Percentiles rank a stretch among this genome's conserved stretches.
phyloP scores from a whole-genome alignment of 2,329 filamentous ascomycete genomes.

The Proliferodiscus dingleyae region DNA sequence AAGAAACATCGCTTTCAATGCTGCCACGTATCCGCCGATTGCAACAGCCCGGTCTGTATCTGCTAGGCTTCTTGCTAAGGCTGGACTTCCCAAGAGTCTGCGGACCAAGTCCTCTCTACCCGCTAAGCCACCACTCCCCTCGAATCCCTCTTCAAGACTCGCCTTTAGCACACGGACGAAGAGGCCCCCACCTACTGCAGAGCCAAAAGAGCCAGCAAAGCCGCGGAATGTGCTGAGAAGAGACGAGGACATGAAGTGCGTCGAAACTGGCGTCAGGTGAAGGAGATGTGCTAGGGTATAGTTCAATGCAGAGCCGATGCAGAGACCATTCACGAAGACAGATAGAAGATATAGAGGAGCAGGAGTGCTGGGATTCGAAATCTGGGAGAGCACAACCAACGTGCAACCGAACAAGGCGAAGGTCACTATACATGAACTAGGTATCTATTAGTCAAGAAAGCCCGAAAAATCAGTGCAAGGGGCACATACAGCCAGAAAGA shows the following conservation, averaged over 20 bases:
- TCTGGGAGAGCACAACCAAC: conserved; percentile 50
- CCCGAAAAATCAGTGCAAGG: neutral
- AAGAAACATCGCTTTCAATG: conserved; percentile 48
- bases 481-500: conserved; percentile 59
- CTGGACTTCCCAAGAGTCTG: conserved; percentile 54
- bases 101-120: conserved; percentile 42
- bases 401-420: conserved; percentile 58
- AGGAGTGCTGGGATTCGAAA: conserved; percentile 49
- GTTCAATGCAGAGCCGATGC: conserved; percentile 68
- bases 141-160: conserved; percentile 33
- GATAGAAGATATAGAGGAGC: conserved; percentile 50
- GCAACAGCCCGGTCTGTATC: conserved; percentile 49
- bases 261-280: conserved; percentile 60
- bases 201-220: conserved; percentile 77
- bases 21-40: conserved; percentile 48
- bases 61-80: conserved; percentile 43
- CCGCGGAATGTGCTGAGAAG: conserved; percentile 75
- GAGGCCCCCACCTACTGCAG: conserved; percentile 68
- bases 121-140: conserved; percentile 26
- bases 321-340: conserved; percentile 67
- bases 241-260: conserved; percentile 71
- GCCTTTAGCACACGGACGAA: conserved; percentile 26
- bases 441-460: neutral
- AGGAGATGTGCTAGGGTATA: conserved; percentile 78
- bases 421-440: conserved; percentile 51